Evolutionary conservation across 1,139 yeast genomes (phyloP), one percentile per base, ranked within the genome.

Genomic region (Saccharomycopsis hybrid): DNA sequence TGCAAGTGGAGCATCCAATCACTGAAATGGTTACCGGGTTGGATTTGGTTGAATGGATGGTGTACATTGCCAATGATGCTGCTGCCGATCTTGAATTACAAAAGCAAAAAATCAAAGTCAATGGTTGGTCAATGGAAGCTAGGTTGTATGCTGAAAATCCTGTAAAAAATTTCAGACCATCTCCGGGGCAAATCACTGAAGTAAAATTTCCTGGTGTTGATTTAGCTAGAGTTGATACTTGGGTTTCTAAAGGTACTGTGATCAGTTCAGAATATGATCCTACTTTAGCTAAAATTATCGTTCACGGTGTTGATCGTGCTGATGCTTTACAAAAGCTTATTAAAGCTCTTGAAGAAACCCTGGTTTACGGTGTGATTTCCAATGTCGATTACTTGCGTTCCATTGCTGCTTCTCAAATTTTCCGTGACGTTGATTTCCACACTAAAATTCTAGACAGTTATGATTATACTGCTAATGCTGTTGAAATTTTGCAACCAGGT

Each of bases 1-100:
- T 92, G 58, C 98, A 92, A 69, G 98, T 92, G 46, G 98, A 92
- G 69, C 97, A 92, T 66, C 97, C 97, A 43, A 84, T 92, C 59
- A 92, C 98, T 33, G 98, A 92, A 69, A 76, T 82, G 80, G 95
- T 87, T 32, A 88, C 97, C 29, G 97, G 97, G 3, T 70, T 89
- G 50, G 98, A 92, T 66, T 74, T 92, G 58, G 97, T 92, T 29
- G 97, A 92, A 67, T 87, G 96, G 96, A 90, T 92, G 97, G 71
- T 92, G 57, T 73, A 74, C 59, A 84, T 90, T 65, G 97, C 97
- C 38, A 96, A 95, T 38, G 90, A 87, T 62, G 76, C 76, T 58
- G 83, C 97, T 4, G 95, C 96, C 4, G 86, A 82, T 61, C 85
- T 87, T 59, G 63, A 58, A 31, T 62, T 67, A 40, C 79, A 77